Evolutionary conservation across 495 filamentous ascomycete genomes (phyloP).

Genomic region (Opeltia flavorubescens): DNA sequence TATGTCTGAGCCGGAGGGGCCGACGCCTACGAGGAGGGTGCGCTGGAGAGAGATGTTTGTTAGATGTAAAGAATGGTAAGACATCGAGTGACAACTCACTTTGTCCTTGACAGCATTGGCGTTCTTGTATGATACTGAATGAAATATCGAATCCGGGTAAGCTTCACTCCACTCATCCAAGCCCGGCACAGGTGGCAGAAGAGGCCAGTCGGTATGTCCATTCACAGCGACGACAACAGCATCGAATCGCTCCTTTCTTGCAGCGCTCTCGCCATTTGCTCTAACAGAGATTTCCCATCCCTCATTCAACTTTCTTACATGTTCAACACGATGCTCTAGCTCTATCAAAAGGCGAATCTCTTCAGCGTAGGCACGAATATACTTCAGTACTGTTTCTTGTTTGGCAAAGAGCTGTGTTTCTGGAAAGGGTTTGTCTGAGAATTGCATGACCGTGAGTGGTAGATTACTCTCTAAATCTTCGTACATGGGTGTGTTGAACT

Average conservation of each 20-base stretch:
- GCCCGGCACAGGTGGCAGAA: slow-evolving; percentile 47
- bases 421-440: slow-evolving; percentile 55
- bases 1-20: slow-evolving; percentile 67
- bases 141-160: slow-evolving; percentile 50
- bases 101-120: slow-evolving; percentile 42
- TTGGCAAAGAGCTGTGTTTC: slow-evolving; percentile 52
- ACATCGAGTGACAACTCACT: too few species aligned
- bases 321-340: slow-evolving; percentile 40
- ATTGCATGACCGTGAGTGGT: slow-evolving; percentile 66
- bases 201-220: slow-evolving; percentile 65
- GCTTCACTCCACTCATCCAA: slow-evolving; percentile 37
- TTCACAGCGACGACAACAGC: slow-evolving; percentile 59
- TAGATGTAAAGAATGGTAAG: too few species aligned
- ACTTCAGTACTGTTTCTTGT: slow-evolving; percentile 50
- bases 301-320: slow-evolving; percentile 22
- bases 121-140: slow-evolving; percentile 64
- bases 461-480: slow-evolving; percentile 43
- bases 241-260: slow-evolving; percentile 30
- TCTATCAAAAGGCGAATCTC: slow-evolving; percentile 39
- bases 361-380: slow-evolving; percentile 22
- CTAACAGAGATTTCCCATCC: neutral
- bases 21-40: slow-evolving; percentile 62
- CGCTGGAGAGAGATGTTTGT: slow-evolving; percentile 18
- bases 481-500: neutral
- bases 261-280: neutral